Conservation (phyloP, 2,329 filamentous ascomycete species). For the Mariannaea elegans region DNA sequence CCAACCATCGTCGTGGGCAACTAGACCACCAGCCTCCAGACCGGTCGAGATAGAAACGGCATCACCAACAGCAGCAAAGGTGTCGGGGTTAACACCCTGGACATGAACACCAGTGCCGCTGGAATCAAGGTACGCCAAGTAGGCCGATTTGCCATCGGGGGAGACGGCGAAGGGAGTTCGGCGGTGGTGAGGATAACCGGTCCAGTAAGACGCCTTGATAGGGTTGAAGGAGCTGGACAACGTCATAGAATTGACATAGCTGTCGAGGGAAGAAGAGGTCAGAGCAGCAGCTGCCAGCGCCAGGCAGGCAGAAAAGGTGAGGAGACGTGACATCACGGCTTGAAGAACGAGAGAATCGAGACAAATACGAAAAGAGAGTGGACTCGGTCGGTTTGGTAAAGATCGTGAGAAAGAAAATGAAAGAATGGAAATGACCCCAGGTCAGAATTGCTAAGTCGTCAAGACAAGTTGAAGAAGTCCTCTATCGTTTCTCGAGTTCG, state of each 20-base stretch:
- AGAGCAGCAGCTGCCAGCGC: conserved; percentile 39
- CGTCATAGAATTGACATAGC: conserved; percentile 52
- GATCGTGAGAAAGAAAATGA: conserved; percentile 34
- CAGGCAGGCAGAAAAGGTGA: conserved; percentile 38
- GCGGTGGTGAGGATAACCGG: conserved; percentile 66
- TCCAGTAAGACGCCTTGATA: conserved; percentile 69
- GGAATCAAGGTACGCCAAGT: conserved; percentile 67
- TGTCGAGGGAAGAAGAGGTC: conserved; percentile 39
- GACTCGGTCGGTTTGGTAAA: conserved; percentile 29
- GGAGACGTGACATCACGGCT: conserved; percentile 35
- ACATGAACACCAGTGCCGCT: conserved; percentile 65
- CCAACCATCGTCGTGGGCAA: conserved; percentile 71
- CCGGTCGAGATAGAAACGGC: conserved; percentile 61
- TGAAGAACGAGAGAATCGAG: conserved; percentile 20
- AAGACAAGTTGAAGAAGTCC: conserved; percentile 30
- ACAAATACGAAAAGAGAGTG: conserved; percentile 22
- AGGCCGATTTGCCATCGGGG: conserved; percentile 66
- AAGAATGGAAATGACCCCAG: conserved; percentile 38
- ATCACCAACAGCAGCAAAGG: conserved; percentile 62
- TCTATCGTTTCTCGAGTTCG: not conserved
- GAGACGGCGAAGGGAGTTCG: conserved; percentile 70
- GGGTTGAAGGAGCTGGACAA: conserved; percentile 64
- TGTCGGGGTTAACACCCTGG: conserved; percentile 62
- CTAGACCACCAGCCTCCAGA: conserved; percentile 68
- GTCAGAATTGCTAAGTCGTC: conserved; percentile 30